Evolutionary conservation across 2,329 filamentous ascomycete species (phyloP).

Genomic region (Ophiostoma quercus): DNA sequence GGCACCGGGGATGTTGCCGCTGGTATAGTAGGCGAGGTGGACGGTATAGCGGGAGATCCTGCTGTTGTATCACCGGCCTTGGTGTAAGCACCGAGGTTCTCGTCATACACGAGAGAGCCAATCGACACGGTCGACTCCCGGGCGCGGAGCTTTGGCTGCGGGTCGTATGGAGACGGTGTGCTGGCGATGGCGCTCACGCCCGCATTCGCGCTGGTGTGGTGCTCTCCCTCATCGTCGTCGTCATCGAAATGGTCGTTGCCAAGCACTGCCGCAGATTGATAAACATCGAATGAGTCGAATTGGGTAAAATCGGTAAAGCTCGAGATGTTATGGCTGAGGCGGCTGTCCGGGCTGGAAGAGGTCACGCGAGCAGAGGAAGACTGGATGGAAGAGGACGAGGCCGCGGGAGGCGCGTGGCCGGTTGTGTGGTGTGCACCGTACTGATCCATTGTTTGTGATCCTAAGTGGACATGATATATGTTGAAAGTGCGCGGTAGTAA

Average conservation of each 20-base stretch:
- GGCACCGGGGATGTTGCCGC: not conserved
- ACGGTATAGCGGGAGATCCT: not conserved
- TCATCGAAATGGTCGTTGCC: not conserved
- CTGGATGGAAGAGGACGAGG: not conserved
- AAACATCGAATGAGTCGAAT: slow-evolving; percentile 49
- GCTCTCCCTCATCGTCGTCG: slow-evolving; percentile 8
- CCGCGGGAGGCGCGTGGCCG: slow-evolving; percentile 13
- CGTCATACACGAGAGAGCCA: slow-evolving; percentile 31
- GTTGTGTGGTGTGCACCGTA: slow-evolving; percentile 19
- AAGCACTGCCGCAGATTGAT: slow-evolving; percentile 25
- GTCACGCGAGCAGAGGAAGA: slow-evolving; percentile 13
- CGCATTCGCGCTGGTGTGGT: not conserved
- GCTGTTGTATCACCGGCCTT: not conserved
- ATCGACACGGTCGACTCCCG: slow-evolving; percentile 40
- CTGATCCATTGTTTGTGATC: slow-evolving; percentile 23
- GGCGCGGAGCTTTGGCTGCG: slow-evolving; percentile 29
- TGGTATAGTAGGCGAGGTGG: not conserved
- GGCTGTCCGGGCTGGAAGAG: slow-evolving; percentile 12
- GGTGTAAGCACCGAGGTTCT: slow-evolving; percentile 19
- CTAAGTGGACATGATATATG: not conserved
- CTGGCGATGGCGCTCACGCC: not conserved
- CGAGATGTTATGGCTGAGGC: slow-evolving; percentile 29
- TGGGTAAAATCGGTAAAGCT: slow-evolving; percentile 33
- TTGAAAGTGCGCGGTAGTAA: not conserved
- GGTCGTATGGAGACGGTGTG: slow-evolving; percentile 7